Evolutionary conservation across 345 rosid genomes (phyloP).

Genomic region (Microcos paniculata): DNA sequence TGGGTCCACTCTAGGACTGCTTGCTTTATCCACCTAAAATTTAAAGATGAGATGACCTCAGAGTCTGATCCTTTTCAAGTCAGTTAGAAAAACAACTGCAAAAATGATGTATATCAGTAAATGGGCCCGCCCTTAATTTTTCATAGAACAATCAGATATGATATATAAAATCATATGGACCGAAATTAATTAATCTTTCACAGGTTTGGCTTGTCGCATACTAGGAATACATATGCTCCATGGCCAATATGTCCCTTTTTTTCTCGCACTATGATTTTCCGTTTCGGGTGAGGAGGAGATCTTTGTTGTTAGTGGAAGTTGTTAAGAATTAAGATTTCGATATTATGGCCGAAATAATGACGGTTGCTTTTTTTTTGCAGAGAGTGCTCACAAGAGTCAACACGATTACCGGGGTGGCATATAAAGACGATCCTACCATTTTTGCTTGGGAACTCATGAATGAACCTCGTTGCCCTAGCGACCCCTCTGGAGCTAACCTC

Average conservation of each 20-base stretch:
- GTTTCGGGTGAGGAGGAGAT: background rate
- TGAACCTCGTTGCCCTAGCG: conserved; percentile 59
- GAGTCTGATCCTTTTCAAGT: background rate
- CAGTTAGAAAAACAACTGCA: background rate
- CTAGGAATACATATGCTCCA: background rate
- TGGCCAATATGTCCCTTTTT: background rate
- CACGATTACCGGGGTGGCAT: conserved; percentile 58
- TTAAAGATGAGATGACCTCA: background rate
- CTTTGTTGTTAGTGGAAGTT: background rate
- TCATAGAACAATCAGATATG: background rate
- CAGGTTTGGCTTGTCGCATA: conserved; percentile 6
- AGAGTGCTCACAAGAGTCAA: conserved; percentile 66
- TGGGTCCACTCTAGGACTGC: conserved; percentile 4
- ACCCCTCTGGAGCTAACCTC: conserved; percentile 46
- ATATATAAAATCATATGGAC: background rate
- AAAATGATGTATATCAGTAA: background rate
- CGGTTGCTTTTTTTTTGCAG: conserved; percentile 29
- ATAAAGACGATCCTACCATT: conserved; percentile 75
- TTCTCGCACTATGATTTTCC: background rate
- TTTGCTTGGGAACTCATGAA: conserved; percentile 96
- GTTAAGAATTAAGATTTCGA: background rate
- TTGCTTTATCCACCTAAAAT: background rate
- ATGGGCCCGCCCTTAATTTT: background rate
- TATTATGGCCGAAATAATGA: background rate
- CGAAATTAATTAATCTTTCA: background rate